Percentiles rank a stretch among this genome's conserved stretches.
These are phyloP conservation scores for Phalaenopsis hybrid DNA, from an alignment of 116 monocot genomes.

Conservation along the genomic window DNA sequence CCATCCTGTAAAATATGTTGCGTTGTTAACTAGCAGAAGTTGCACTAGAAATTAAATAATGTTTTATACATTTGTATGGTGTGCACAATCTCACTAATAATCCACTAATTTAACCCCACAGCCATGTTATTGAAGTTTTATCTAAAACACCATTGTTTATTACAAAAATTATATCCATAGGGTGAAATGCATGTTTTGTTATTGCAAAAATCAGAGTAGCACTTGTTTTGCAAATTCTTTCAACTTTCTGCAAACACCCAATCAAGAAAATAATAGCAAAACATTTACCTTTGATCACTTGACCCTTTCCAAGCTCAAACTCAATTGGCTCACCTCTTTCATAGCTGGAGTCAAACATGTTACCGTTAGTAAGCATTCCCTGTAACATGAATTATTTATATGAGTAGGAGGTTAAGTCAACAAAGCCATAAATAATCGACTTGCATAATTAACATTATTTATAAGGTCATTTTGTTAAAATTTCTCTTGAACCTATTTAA, in stretches of 20 bases:
- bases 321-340: constrained; percentile 97
- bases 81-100: too few relatives aligned
- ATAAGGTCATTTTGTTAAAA: background rate
- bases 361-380: constrained; percentile 88
- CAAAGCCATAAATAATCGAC: background rate
- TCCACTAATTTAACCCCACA: too few relatives aligned
- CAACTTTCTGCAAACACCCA: background rate
- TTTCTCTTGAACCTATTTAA: background rate
- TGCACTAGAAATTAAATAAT: too few relatives aligned
- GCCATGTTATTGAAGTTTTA: too few relatives aligned
- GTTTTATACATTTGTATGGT: too few relatives aligned
- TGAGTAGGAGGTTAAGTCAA: too few relatives aligned
- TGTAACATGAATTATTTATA: constrained; percentile 12
- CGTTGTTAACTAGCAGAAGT: too few relatives aligned
- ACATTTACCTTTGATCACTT: constrained; percentile 88
- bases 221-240: background rate
- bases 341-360: constrained; percentile 92
- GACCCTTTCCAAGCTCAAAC: constrained; percentile 89
- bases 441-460: background rate
- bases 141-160: too few relatives aligned
- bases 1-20: constrained; percentile 50
- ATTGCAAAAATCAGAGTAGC: background rate
- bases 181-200: too few relatives aligned
- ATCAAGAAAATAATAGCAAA: background rate
- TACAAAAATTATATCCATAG: too few relatives aligned